Evolutionary conservation across 495 filamentous ascomycete genomes (phyloP).

Genomic region (Xylaria castorea): DNA sequence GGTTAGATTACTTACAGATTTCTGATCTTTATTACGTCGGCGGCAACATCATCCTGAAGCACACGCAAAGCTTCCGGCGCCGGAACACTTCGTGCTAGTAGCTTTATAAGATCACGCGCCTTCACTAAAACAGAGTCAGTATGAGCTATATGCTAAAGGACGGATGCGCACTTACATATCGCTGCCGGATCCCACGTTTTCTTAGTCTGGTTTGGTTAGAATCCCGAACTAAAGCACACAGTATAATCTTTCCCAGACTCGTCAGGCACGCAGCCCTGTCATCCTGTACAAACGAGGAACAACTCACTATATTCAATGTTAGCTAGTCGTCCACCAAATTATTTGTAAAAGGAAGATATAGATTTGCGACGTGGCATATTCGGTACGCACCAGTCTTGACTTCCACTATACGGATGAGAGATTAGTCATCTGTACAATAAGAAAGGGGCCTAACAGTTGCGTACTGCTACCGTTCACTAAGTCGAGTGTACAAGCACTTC

Average conservation of each 20-base stretch:
- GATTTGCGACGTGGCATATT: not conserved
- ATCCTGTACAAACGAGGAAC: not conserved
- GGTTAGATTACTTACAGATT: conserved; percentile 16
- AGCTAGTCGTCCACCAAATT: not conserved
- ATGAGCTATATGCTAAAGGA: not conserved
- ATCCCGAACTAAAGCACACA: not conserved
- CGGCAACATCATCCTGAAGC: conserved; percentile 85
- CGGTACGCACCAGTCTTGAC: conserved; percentile 25
- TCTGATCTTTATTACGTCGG: conserved; percentile 91
- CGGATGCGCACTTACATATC: conserved; percentile 55
- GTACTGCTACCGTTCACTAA: conserved; percentile 75
- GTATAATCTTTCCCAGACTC: not conserved
- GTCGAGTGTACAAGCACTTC: conserved; percentile 88
- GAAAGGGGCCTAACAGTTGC: not conserved
- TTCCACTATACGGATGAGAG: conserved; percentile 19
- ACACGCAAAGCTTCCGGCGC: conserved; percentile 94
- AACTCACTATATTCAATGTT: conserved; percentile 22
- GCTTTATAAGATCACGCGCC: conserved; percentile 90
- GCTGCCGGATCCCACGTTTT: conserved; percentile 95
- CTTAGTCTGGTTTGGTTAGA: conserved; percentile 58
- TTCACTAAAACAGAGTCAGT: conserved; percentile 59
- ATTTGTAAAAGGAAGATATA: not conserved
- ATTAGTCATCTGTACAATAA: conserved; percentile 3
- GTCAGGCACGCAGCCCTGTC: not conserved
- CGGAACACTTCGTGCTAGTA: conserved; percentile 89